These are phyloP conservation scores for Xylariales sp. DNA, from an alignment of 2,329 filamentous ascomycete genomes.

Conservation along the genomic window DNA sequence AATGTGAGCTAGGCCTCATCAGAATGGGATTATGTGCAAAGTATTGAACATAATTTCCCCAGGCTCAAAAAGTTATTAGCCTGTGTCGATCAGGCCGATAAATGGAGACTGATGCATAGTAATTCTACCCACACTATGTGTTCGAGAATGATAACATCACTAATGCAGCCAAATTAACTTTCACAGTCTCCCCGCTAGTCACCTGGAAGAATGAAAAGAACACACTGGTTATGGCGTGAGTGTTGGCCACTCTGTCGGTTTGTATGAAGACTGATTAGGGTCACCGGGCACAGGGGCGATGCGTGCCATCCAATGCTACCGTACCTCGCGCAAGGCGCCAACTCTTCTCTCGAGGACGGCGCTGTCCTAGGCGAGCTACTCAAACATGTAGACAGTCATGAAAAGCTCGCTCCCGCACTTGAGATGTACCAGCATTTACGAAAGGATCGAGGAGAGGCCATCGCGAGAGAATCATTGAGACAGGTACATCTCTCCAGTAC, in stretches of 20 bases:
- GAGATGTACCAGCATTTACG: conserved; percentile 41
- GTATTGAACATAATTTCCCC: too few species aligned
- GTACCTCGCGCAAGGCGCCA: conserved; percentile 61
- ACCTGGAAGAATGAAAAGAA: too few species aligned
- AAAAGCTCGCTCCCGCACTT: conserved; percentile 41
- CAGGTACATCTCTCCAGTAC: conserved; percentile 26
- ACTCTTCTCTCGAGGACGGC: conserved; percentile 63
- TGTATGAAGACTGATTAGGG: too few species aligned
- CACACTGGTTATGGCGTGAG: too few species aligned
- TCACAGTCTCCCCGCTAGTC: too few species aligned
- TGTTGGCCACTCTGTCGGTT: too few species aligned
- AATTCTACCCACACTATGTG: too few species aligned
- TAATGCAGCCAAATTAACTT: too few species aligned
- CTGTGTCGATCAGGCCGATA: conserved; percentile 55
- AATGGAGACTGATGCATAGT: conserved; percentile 64
- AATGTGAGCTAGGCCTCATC: too few species aligned
- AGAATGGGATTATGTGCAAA: too few species aligned
- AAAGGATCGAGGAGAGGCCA: conserved; percentile 44
- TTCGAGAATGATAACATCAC: too few species aligned
- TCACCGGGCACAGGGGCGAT: conserved; percentile 55
- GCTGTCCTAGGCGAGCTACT: conserved; percentile 59
- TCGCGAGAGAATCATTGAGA: conserved; percentile 59
- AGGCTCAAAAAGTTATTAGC: conserved; percentile 34
- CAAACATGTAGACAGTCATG: conserved; percentile 40
- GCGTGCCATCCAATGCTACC: conserved; percentile 62